Conservation (phyloP, 768 basidiomycete species). For the Dacryopinax primogenitus region DNA sequence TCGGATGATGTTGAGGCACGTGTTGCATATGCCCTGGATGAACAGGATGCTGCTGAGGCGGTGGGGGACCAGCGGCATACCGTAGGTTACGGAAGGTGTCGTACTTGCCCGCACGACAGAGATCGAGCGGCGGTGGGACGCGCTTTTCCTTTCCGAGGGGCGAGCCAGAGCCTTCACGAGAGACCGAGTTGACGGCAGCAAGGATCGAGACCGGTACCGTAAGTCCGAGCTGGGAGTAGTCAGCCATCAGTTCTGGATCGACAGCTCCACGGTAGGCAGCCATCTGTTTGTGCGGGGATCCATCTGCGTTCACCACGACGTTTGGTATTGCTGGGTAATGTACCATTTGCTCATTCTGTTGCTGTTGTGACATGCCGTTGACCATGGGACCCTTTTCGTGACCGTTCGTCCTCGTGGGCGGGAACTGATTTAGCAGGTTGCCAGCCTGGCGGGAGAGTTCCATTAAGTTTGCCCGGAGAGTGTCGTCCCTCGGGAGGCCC, state of each 20-base stretch:
- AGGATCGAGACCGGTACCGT: neutral
- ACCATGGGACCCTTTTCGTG: neutral
- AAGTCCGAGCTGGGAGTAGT: slow-evolving; percentile 3
- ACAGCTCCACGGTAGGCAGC: neutral
- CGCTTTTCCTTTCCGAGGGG: slow-evolving; percentile 1
- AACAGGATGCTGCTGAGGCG: neutral
- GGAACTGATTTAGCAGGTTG: neutral
- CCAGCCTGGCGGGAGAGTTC: slow-evolving; percentile 5
- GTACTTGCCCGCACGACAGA: neutral
- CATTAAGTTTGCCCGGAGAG: slow-evolving; percentile 3
- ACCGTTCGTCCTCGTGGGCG: neutral
- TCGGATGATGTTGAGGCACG: neutral
- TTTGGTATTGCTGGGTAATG: neutral
- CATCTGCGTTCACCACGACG: slow-evolving; percentile 5
- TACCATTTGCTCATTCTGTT: neutral
- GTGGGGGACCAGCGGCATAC: neutral
- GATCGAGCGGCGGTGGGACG: slow-evolving; percentile 2
- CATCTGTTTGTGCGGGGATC: slow-evolving; percentile 1
- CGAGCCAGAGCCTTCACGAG: neutral
- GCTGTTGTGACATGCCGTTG: neutral
- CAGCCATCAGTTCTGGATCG: neutral
- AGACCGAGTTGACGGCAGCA: neutral
- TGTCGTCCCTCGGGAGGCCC: slow-evolving; percentile 1
- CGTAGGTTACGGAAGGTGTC: slow-evolving; percentile 6
- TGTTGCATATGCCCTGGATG: neutral